Conservation (phyloP, 805 yeast species). For the Nakazawaea siamensis region DNA sequence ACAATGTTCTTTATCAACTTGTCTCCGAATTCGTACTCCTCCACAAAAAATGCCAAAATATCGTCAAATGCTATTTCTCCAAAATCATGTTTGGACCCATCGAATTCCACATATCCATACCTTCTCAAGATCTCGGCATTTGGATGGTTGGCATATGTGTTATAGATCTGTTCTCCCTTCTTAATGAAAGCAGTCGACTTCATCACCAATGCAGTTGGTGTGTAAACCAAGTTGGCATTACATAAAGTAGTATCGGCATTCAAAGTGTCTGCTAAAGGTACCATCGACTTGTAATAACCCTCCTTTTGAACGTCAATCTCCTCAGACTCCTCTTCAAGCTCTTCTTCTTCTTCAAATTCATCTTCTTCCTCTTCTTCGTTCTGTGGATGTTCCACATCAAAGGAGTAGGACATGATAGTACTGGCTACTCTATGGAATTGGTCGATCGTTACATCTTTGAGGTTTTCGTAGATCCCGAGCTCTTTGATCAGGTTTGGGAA, state of each 20-base stretch:
- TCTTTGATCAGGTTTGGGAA: conserved; percentile 31
- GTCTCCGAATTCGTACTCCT: conserved; percentile 16
- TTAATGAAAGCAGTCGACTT: conserved; percentile 51
- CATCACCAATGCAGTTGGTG: conserved; percentile 54
- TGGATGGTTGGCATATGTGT: conserved; percentile 86
- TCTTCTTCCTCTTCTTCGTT: conserved; percentile 23
- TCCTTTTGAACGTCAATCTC: conserved; percentile 27
- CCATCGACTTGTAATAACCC: conserved; percentile 68
- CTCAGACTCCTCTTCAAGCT: conserved; percentile 18
- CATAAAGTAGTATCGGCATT: conserved; percentile 75
- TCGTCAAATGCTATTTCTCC: conserved; percentile 56
- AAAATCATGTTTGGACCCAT: conserved; percentile 68
- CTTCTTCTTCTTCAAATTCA: conserved; percentile 19
- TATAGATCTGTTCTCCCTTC: conserved; percentile 70
- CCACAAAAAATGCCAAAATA: conserved; percentile 29
- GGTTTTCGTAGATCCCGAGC: conserved; percentile 25
- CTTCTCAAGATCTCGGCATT: conserved; percentile 85
- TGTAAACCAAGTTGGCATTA: conserved; percentile 65
- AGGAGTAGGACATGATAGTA: conserved; percentile 81
- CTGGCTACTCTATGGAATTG: conserved; percentile 71
- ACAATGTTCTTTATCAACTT: conserved; percentile 29
- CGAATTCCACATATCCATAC: conserved; percentile 80
- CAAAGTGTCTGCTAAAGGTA: conserved; percentile 85
- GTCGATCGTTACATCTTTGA: conserved; percentile 33
- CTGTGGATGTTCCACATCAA: conserved; percentile 55